Percentiles rank a stretch among this genome's conserved stretches.
These are phyloP conservation scores for Clarireedia homoeocarpa DNA, from an alignment of 2,329 filamentous ascomycete genomes.

Conservation along the genomic window DNA sequence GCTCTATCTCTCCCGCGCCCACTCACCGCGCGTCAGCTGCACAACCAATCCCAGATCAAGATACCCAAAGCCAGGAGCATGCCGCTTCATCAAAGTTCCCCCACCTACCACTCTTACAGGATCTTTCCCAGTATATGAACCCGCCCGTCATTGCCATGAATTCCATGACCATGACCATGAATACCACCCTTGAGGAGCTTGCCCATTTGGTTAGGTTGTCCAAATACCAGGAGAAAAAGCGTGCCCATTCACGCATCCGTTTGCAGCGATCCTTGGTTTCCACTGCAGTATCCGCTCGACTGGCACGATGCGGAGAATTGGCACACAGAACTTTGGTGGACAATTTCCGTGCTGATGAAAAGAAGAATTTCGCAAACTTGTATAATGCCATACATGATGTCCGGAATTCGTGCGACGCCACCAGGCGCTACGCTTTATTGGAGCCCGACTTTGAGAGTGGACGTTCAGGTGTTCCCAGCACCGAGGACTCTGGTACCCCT, in stretches of 20 bases:
- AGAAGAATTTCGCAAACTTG: slow-evolving; percentile 64
- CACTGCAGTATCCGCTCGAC: slow-evolving; percentile 64
- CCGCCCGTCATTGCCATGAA: slow-evolving; percentile 41
- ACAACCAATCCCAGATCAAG: slow-evolving; percentile 15
- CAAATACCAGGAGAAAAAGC: slow-evolving; percentile 76
- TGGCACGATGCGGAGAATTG: slow-evolving; percentile 67
- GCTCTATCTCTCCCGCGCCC: slow-evolving; percentile 18
- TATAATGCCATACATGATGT: slow-evolving; percentile 76
- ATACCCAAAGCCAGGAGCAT: slow-evolving; percentile 11
- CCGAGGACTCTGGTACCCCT: slow-evolving; percentile 36
- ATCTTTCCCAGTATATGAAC: slow-evolving; percentile 60
- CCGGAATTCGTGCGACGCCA: slow-evolving; percentile 66
- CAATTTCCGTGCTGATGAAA: slow-evolving; percentile 70
- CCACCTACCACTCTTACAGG: slow-evolving; percentile 48
- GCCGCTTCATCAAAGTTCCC: slow-evolving; percentile 21
- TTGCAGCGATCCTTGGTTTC: slow-evolving; percentile 69
- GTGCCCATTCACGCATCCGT: slow-evolving; percentile 62
- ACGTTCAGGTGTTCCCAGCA: slow-evolving; percentile 26
- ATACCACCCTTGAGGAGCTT: slow-evolving; percentile 67
- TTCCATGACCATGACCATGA: slow-evolving; percentile 53
- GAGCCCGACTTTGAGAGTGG: slow-evolving; percentile 62
- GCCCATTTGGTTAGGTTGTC: slow-evolving; percentile 70
- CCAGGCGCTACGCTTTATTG: slow-evolving; percentile 60
- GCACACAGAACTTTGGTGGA: slow-evolving; percentile 71
- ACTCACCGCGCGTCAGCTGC: slow-evolving; percentile 23